Conservation (phyloP, 306 rosid genomes). For the Vigna mungo region DNA sequence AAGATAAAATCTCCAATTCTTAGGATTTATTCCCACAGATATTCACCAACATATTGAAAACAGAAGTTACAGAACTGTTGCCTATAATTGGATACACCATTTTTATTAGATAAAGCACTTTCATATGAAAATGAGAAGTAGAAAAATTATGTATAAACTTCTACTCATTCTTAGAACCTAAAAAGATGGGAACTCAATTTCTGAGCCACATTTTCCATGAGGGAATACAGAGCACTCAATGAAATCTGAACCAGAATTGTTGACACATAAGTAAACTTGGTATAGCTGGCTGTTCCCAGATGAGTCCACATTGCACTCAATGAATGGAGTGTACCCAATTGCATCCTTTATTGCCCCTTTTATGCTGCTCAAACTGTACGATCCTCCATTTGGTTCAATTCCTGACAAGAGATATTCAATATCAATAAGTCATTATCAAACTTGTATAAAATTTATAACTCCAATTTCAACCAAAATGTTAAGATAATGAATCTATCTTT, state of each 20-base stretch:
- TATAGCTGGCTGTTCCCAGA: slow-evolving; percentile 55
- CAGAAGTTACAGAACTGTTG: neutral
- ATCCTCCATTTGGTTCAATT: slow-evolving; percentile 55
- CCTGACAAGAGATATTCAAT: slow-evolving; percentile 33
- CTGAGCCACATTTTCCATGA: slow-evolving; percentile 41
- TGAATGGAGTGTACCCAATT: slow-evolving; percentile 48
- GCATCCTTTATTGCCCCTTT: slow-evolving; percentile 48
- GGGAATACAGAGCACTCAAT: slow-evolving; percentile 65
- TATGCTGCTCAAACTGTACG: slow-evolving; percentile 54
- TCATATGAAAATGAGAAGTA: slow-evolving; percentile 10
- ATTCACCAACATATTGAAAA: neutral
- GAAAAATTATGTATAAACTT: neutral
- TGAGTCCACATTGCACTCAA: slow-evolving; percentile 62
- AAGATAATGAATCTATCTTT: too few species aligned
- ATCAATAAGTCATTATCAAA: too few species aligned
- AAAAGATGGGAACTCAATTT: slow-evolving; percentile 62
- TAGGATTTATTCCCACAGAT: neutral
- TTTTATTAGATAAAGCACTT: neutral
- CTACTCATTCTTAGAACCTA: slow-evolving; percentile 2
- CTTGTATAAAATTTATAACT: too few species aligned
- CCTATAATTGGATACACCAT: neutral
- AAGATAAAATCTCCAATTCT: neutral
- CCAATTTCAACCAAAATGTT: too few species aligned
- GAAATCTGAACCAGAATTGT: slow-evolving; percentile 48
- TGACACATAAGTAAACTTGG: slow-evolving; percentile 64